Conservation (phyloP, 352 stramenopile species). For the Phytophthora sansomeana region DNA sequence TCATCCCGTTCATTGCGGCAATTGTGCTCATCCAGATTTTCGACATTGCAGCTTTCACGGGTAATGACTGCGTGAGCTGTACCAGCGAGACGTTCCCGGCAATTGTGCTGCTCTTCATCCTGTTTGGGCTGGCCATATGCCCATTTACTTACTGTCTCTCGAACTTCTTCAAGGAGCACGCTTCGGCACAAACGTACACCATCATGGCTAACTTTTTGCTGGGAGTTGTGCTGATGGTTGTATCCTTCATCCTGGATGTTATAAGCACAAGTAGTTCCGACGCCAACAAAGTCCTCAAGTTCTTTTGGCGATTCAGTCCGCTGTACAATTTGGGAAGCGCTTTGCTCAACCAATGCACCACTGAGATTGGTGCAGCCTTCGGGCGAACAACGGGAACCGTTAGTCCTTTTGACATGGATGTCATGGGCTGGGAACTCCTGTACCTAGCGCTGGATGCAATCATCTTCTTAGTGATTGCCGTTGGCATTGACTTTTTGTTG, state of each 20-base stretch:
- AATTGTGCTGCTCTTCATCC: slow-evolving; percentile 61
- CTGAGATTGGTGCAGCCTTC: slow-evolving; percentile 39
- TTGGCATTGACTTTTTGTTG: slow-evolving; percentile 49
- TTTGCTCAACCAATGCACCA: slow-evolving; percentile 44
- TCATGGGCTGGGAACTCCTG: slow-evolving; percentile 65
- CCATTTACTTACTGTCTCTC: slow-evolving; percentile 71
- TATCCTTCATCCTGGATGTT: slow-evolving; percentile 62
- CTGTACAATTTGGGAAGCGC: slow-evolving; percentile 55
- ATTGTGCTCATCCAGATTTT: slow-evolving; percentile 64
- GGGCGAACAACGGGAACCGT: slow-evolving; percentile 36
- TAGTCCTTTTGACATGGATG: slow-evolving; percentile 55
- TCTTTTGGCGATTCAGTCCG: slow-evolving; percentile 77
- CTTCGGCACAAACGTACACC: slow-evolving; percentile 66
- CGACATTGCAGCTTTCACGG: slow-evolving; percentile 55
- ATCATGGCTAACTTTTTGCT: slow-evolving; percentile 75
- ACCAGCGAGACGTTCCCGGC: slow-evolving; percentile 49
- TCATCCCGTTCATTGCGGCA: slow-evolving; percentile 60
- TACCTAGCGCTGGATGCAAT: slow-evolving; percentile 45
- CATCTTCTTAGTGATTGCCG: slow-evolving; percentile 35
- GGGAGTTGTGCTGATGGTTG: slow-evolving; percentile 61
- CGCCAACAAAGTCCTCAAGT: slow-evolving; percentile 68
- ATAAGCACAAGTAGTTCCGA: slow-evolving; percentile 47
- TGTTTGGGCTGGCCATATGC: slow-evolving; percentile 65
- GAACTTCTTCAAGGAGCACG: slow-evolving; percentile 67
- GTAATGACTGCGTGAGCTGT: slow-evolving; percentile 59